Evolutionary conservation across 352 stramenopile species (phyloP), one percentile per base, ranked within the genome.

Genomic region (Phytophthora niederhauseri): DNA sequence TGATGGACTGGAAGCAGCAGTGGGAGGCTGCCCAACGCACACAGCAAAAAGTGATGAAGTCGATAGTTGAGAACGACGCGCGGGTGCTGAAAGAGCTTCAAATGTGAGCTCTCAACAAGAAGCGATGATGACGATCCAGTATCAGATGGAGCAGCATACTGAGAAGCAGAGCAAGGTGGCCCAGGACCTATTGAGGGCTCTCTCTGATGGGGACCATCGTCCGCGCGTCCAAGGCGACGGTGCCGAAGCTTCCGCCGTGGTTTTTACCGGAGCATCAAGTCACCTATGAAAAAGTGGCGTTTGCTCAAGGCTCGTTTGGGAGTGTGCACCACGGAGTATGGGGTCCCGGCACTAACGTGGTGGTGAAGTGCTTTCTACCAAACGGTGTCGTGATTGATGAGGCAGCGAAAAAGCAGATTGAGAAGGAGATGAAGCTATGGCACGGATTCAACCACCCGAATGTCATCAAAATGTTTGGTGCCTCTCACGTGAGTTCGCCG

Each of bases 391-490:
- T 38, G 8, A 54, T 43, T 15, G 60, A 45, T 11, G 51, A 62
- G 3, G 24, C 31, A 4, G 53, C 61, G 0, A 30, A 36, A 15
- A 8, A 59, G 0, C 50, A 71, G 6, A 51, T 77, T 54, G 28
- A 70, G 2, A 20, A 53, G 3, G 72, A 82, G 51, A 52, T 76
- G 22, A 45, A 69, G n/a, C 46, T 67, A 8, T 76, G 65, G 72
- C 50, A 65, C 49, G 43, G 41, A 0, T 41, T 78, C 4, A 62
- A 82, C 38, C 38, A 46, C 14, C 38, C 38, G n/a, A 20, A 46
- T 15, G 57, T 80, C 12, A 28, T 76, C 41, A 73, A 71, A 30
- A 67, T 82, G 34, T 75, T 68, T 22, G 68, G 68, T 3, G 75
- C 62, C 0, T 82, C 45, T 2, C 68, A 82, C 34, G 68, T 82